phyloP scores from a whole-genome alignment of 495 filamentous ascomycete genomes.

The Neurospora sp. region DNA sequence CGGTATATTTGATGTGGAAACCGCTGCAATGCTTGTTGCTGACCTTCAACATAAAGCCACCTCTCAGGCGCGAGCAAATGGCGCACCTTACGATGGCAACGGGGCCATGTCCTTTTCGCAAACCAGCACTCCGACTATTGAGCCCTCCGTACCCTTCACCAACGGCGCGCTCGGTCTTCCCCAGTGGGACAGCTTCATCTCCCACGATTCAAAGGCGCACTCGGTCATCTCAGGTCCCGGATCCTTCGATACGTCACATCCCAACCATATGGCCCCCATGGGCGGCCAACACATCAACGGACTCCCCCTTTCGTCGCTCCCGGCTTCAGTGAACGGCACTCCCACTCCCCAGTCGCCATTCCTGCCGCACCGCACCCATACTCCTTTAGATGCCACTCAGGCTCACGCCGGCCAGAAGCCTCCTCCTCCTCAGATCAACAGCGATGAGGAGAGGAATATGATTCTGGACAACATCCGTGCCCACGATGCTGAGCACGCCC shows the following conservation, averaged over 20 bases:
- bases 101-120: constrained; percentile 65
- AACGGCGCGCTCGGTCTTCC: constrained; percentile 66
- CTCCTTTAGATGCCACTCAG: constrained; percentile 44
- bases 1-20: constrained; percentile 94
- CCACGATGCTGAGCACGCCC: constrained; percentile 68
- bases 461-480: constrained; percentile 77
- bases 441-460: constrained; percentile 70
- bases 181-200: constrained; percentile 79
- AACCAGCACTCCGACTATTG: constrained; percentile 55
- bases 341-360: constrained; percentile 70
- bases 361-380: constrained; percentile 48
- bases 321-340: constrained; percentile 61
- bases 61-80: constrained; percentile 57
- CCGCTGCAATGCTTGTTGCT: constrained; percentile 97
- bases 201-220: constrained; percentile 56
- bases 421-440: constrained; percentile 54
- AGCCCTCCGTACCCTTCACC: constrained; percentile 61
- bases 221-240: constrained; percentile 53
- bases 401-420: constrained; percentile 56
- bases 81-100: constrained; percentile 53
- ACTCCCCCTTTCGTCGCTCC: constrained; percentile 53
- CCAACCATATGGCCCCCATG: constrained; percentile 53
- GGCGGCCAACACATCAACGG: constrained; percentile 56
- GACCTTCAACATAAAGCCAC: constrained; percentile 96
- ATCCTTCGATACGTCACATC: constrained; percentile 58